Base-by-base conservation (phyloP, 352 stramenopile species). In the Pythium apleroticum region DNA sequence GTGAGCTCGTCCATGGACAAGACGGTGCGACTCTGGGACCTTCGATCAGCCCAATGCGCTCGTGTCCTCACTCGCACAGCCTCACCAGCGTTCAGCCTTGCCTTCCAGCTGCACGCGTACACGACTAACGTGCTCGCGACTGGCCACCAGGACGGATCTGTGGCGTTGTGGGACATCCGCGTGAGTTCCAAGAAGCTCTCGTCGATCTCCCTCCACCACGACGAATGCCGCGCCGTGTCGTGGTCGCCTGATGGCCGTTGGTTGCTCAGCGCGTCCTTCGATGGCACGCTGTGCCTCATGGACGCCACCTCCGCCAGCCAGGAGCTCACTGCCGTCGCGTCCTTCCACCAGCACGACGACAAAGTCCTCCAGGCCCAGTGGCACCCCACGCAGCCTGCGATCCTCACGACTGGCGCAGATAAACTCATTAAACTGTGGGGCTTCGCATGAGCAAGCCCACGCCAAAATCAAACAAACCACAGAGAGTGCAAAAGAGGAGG, bases 351-450 rank as follows among this genome's bases (percentile, higher is more conserved):
- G 52, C 77, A 91, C 69, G 52, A 76, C 4, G 82, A 81, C 54
- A 93, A 90, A 58, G 73, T 93, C 22, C 60, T 94, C 15, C 80
- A 90, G 63, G 76, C 75, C 0, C 65, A 80, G 39, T 95, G 86
- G 86, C 79, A 90, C 50, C 71, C 82, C 8, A 77, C 60, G 7
- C 56, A 70, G 31, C 81, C 84, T 20, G 80, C 77, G n/a, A 68
- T 89, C n/a, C 66, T 88, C 20, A 87, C 82, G 0, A 81, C 76
- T 3, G 76, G 80, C 1, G 80, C 83, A 10, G 80, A 91, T 52
- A 89, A 91, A 53, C 56, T 76, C 45, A 76, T 91, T 31, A 88
- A 89, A 53, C 76, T 90, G 25, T 91, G 77, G 83, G 57, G 60
- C 1, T 89, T 89, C 30, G 43, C 59, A 1, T 81, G 54, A 77